These are phyloP conservation scores for Fusarium illudens DNA, from an alignment of 2,329 filamentous ascomycete species.

Conservation along the genomic window DNA sequence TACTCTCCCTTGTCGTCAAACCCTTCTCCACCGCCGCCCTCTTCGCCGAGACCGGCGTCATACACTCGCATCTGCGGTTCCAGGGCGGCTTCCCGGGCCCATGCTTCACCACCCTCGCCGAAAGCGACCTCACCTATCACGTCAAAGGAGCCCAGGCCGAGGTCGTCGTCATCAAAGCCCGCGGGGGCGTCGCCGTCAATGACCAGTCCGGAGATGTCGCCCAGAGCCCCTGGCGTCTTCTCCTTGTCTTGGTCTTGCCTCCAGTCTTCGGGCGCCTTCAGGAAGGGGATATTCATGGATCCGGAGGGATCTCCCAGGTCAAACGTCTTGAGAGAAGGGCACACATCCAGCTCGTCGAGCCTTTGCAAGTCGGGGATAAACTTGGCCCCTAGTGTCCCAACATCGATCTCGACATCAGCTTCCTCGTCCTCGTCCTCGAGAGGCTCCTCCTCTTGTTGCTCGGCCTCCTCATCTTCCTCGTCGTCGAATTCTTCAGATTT, in stretches of 20 bases:
- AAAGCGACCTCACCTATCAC: slow-evolving; percentile 80
- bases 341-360: slow-evolving; percentile 89
- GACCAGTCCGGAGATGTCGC: slow-evolving; percentile 80
- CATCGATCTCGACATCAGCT: slow-evolving; percentile 74
- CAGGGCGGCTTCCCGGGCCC: slow-evolving; percentile 88
- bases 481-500: slow-evolving; percentile 53
- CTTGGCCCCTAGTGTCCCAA: slow-evolving; percentile 74
- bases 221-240: slow-evolving; percentile 60
- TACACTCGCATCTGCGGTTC: slow-evolving; percentile 88
- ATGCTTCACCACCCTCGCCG: slow-evolving; percentile 94
- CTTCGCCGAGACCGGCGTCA: slow-evolving; percentile 69
- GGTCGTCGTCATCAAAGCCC: slow-evolving; percentile 77
- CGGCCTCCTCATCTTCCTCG: slow-evolving; percentile 49
- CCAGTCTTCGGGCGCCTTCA: slow-evolving; percentile 90
- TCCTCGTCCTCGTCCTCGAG: slow-evolving; percentile 55
- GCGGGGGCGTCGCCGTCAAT: slow-evolving; percentile 86
- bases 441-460: slow-evolving; percentile 41
- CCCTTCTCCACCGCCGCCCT: slow-evolving; percentile 50
- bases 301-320: slow-evolving; percentile 88
- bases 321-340: slow-evolving; percentile 92
- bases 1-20: slow-evolving; percentile 72
- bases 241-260: slow-evolving; percentile 73
- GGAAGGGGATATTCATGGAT: slow-evolving; percentile 87
- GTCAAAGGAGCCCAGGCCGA: slow-evolving; percentile 76
- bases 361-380: slow-evolving; percentile 85